Base-by-base conservation (phyloP, 2,329 filamentous ascomycete species). In the Botrytis paeoniae region DNA sequence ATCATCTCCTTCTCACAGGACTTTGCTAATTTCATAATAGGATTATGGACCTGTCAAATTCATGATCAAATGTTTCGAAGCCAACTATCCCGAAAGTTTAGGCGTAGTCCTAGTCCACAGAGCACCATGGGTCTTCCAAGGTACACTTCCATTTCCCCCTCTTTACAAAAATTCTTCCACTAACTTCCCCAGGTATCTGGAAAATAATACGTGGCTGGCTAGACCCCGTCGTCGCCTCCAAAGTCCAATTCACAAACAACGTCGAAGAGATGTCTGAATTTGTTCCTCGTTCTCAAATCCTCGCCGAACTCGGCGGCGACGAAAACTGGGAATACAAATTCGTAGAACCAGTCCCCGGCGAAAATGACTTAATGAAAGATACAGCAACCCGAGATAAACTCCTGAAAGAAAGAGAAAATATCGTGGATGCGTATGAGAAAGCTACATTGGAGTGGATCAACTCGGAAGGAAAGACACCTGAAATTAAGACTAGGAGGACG, bases 41-140 rank as follows among this genome's bases (percentile, higher is more conserved):
- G 96, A 99, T 82, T 98, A 98, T 82, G 89, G 93, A 0, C 95
- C 96, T 1, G 93, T 99, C 73, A 99, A 97, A 80, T 99, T 98
- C 84, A 98, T 99, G 92, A 98, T 99, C 83, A 97, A 97, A 83
- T 97, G 95, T 82, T 99, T 99, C 80, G 96, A 99, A 84, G 96
- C 96, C 74, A 98, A 99, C 82, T 99, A 98, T 79, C 96, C 96
- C 0, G 96, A 99, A 82, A 95, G 90, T 65, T 87, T 99, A 1
- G 96, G 95, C 41, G 88, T 92, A 3, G 93, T 98, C 4, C 88
- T 98, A 63, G 93, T 99, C 54, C 96, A 99, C 85, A 97, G 97
- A 82, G 91, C 96, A 0, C 96, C 96, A 5, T 99, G 96, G 96
- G 85, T 99, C 63, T 99, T 99, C 84, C 95, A 97, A 85, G 92